Evolutionary conservation across 169 alveolate species (phyloP), one percentile per base, ranked within the genome.

Genomic region (Theileria equi): DNA sequence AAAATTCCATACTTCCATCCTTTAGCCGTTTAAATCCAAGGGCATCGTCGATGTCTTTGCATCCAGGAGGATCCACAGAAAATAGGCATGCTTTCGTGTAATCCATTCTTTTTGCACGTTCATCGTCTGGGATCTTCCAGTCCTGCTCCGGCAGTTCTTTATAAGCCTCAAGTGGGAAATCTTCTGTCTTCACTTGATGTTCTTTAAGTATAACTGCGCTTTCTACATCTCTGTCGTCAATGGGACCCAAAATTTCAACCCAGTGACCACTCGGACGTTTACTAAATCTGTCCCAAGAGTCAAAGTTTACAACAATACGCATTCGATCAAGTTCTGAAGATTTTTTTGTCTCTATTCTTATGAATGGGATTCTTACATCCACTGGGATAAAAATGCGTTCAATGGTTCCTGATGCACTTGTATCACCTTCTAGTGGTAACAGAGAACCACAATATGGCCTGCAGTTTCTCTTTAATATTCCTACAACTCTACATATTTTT

Each of bases 21-120:
- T 83, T 88, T 89, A 96, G 54, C 8, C 40, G 31, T 50, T 88
- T 91, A 29, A 66, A 84, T 38, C 98, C 97, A 13, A 98, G 77
- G 40, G 99, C 99, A 87, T 97, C 99, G 83, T 97, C 99, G 41
- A 97, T 95, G 84, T 96, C 99, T 88, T 94, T 94, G 77, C 99
- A 97, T 6, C 98, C 98, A 0, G 98, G 98, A 2, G 99, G 99
- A 77, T 98, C 99, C 26, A 98, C 95, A 28, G 98, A 91, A 61
- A 97, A 96, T 8, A 95, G 94, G 53, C 89, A 78, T 25, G 88
- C 78, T 57, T 90, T 68, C 69, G 96, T 85, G 68, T 91, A 80
- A 77, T 93, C 97, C 60, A 60, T 52, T 67, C 97, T 79, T 32
- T 53, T 96, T 98, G 80, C 92, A 97, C 79, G 94, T 94, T 49